Evolutionary conservation across 2,329 filamentous ascomycete species (phyloP).

Genomic region (Uncinocarpus reesii): DNA sequence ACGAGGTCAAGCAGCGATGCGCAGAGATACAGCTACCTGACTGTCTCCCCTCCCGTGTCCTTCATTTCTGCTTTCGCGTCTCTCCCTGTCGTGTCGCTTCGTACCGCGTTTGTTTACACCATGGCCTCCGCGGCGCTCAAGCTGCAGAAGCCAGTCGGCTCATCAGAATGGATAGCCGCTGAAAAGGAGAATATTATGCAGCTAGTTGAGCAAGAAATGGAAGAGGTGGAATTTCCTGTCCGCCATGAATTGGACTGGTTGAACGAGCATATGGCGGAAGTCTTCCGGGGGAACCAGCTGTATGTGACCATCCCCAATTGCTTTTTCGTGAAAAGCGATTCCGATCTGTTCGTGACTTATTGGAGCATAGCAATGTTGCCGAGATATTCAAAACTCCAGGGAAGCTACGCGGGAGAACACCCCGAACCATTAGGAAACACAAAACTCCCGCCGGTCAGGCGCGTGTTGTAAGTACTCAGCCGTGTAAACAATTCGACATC

Average conservation of each 20-base stretch:
- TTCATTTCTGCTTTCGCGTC: background rate
- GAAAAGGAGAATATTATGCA: conserved; percentile 70
- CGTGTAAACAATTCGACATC: too few relatives aligned
- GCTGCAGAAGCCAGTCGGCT: conserved; percentile 55
- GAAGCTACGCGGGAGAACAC: conserved; percentile 41
- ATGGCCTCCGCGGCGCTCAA: conserved; percentile 32
- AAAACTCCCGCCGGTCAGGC: conserved; percentile 18
- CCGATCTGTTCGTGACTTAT: background rate
- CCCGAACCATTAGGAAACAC: conserved; percentile 36
- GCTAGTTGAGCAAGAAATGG: conserved; percentile 69
- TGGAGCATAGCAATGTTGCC: conserved; percentile 59
- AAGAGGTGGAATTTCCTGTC: conserved; percentile 87
- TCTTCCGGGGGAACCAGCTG: conserved; percentile 80
- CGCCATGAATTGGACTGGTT: conserved; percentile 95
- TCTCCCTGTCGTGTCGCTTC: background rate
- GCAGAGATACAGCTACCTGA: background rate
- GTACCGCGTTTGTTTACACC: conserved; percentile 14
- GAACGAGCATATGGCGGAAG: conserved; percentile 94
- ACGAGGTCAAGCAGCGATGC: too few relatives aligned
- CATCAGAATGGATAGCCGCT: conserved; percentile 70
- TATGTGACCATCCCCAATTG: conserved; percentile 39
- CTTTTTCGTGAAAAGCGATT: background rate
- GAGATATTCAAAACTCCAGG: conserved; percentile 75
- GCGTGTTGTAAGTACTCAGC: conserved; percentile 39
- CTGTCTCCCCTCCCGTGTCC: background rate